Conservation (phyloP, 2,329 filamentous ascomycete genomes). For the Zarea fungicola region DNA sequence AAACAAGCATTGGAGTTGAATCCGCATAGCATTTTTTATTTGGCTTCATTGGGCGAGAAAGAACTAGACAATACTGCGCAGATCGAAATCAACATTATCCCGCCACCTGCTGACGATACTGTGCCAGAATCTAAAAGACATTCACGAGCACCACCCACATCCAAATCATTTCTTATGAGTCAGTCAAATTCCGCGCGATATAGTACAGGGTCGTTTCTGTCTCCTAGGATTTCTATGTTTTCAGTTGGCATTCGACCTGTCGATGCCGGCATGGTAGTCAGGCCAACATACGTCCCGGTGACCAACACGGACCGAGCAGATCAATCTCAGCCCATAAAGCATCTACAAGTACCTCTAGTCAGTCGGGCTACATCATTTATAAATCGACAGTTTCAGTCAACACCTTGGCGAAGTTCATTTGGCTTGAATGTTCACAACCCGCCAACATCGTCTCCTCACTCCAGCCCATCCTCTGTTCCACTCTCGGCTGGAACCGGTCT, state of each 20-base stretch:
- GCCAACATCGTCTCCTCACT: not conserved
- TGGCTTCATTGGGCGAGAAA: too few relatives aligned
- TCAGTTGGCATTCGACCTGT: not conserved
- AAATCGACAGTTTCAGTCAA: not conserved
- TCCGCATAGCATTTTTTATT: too few relatives aligned
- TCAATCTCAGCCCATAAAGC: too few relatives aligned
- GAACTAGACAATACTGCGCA: not conserved
- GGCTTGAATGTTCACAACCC: not conserved
- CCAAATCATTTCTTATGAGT: not conserved
- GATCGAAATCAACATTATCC: constrained; percentile 3
- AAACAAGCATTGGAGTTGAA: constrained; percentile 47
- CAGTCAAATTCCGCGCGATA: not conserved
- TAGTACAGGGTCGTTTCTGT: not conserved
- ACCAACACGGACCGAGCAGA: too few relatives aligned
- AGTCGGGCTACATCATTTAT: not conserved
- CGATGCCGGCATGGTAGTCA: not conserved
- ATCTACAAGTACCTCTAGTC: not conserved
- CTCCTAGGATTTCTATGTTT: not conserved
- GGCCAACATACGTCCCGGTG: too few relatives aligned
- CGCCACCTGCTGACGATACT: not conserved
- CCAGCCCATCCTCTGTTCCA: too few relatives aligned
- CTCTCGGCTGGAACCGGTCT: too few relatives aligned
- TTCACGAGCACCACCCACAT: not conserved
- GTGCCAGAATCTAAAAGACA: not conserved
- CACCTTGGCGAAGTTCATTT: not conserved